Percentiles rank a stretch among this genome's conserved stretches.
These are phyloP conservation scores for Amanita exitialis DNA, from an alignment of 768 basidiomycete genomes.

Conservation along the genomic window DNA sequence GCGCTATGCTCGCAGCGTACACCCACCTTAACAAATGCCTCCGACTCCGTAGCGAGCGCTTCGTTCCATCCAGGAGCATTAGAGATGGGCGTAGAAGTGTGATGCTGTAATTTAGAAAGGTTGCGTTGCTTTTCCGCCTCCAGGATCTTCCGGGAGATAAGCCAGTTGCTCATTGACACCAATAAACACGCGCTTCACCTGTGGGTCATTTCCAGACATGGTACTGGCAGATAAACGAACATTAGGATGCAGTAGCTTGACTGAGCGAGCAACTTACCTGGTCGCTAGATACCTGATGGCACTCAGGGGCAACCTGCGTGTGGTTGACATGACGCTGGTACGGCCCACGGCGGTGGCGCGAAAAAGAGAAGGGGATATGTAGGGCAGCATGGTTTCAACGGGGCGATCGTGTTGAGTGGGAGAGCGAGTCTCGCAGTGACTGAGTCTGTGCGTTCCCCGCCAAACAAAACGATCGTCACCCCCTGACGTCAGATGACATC, in stretches of 20 bases:
- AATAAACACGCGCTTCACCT: not conserved
- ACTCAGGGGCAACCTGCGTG: not conserved
- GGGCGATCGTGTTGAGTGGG: too few species aligned
- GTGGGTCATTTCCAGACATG: constrained; percentile 3
- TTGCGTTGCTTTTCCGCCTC: constrained; percentile 46
- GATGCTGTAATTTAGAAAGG: constrained; percentile 30
- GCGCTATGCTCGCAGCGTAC: not conserved
- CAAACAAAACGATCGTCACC: too few species aligned
- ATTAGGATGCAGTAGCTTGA: too few species aligned
- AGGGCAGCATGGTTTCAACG: not conserved
- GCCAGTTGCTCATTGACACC: not conserved
- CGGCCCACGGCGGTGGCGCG: not conserved
- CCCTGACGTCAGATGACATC: too few species aligned
- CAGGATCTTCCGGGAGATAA: constrained; percentile 24
- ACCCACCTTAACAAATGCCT: constrained; percentile 53
- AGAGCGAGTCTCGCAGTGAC: too few species aligned
- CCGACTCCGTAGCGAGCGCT: constrained; percentile 48
- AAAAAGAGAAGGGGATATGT: not conserved
- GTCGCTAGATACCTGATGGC: not conserved
- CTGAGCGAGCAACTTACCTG: not conserved
- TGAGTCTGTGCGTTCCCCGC: too few species aligned
- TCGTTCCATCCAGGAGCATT: constrained; percentile 71
- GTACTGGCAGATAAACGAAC: not conserved
- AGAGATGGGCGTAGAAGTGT: constrained; percentile 36
- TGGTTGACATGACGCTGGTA: not conserved